These are phyloP conservation scores for Shiraia bambusicola DNA, from an alignment of 2,329 filamentous ascomycete species.

Conservation along the genomic window DNA sequence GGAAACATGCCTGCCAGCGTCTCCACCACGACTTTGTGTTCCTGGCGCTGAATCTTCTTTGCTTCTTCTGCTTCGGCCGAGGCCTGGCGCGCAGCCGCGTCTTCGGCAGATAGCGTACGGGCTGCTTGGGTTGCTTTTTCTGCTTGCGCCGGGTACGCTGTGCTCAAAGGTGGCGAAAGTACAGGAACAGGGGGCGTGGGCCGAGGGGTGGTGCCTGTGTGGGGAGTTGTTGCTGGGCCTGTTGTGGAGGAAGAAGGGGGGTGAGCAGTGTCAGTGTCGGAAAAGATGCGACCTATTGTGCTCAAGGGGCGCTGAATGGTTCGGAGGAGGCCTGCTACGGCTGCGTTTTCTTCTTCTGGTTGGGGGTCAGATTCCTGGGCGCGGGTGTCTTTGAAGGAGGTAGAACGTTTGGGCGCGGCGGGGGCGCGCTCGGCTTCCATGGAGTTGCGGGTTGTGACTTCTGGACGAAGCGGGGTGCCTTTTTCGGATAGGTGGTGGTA, in stretches of 20 bases:
- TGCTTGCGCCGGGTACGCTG: constrained; percentile 4
- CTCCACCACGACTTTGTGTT: constrained; percentile 90
- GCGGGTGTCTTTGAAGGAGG: constrained; percentile 49
- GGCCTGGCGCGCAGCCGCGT: constrained; percentile 85
- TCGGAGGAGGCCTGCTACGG: constrained; percentile 80
- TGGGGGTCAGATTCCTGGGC: constrained; percentile 34
- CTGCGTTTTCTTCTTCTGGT: constrained; percentile 68
- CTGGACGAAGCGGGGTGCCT: constrained; percentile 54
- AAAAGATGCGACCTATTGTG: constrained; percentile 93
- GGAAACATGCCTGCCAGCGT: constrained; percentile 97
- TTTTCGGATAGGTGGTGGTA: constrained; percentile 50
- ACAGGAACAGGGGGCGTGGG: constrained; percentile 53
- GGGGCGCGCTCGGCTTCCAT: constrained; percentile 58
- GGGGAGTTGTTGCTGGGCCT: constrained; percentile 48
- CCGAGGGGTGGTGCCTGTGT: constrained; percentile 51
- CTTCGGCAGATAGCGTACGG: constrained; percentile 73
- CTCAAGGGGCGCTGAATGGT: constrained; percentile 89
- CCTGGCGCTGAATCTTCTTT: constrained; percentile 74
- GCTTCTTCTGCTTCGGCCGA: constrained; percentile 89
- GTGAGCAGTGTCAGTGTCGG: constrained; percentile 57
- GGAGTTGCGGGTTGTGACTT: constrained; percentile 62
- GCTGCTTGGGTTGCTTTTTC: constrained; percentile 33
- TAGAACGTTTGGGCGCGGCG: constrained; percentile 56
- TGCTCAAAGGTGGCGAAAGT: constrained; percentile 42
- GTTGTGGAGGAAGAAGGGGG: too few relatives aligned